A percentile compares a stretch with the other conserved stretches of the same genome.
Conservation (phyloP, 2,329 filamentous ascomycete species). For the Venturiaceae sp. region DNA sequence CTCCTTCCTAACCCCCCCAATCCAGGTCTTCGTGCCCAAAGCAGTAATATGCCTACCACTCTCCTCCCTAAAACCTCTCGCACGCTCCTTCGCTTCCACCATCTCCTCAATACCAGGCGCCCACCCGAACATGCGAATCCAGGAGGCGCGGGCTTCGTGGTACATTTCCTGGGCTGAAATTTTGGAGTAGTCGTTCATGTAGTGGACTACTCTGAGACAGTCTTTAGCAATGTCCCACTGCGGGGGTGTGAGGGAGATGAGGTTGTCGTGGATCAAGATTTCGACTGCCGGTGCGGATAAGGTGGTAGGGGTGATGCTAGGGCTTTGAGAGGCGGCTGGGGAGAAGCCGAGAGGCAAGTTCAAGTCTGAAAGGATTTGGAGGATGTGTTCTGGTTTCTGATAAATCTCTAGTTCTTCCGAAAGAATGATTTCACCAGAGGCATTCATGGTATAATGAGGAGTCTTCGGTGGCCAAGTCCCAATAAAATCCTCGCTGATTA, state of each 20-base stretch:
- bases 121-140: background rate
- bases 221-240: slow-evolving; percentile 2
- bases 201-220: background rate
- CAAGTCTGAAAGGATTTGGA: background rate
- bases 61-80: background rate
- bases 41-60: background rate
- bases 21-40: background rate
- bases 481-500: background rate
- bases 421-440: background rate
- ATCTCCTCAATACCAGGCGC: background rate
- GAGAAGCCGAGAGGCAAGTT: background rate
- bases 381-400: background rate
- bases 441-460: background rate
- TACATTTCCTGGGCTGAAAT: background rate
- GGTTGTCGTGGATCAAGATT: background rate
- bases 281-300: too few relatives aligned
- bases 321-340: background rate
- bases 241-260: background rate
- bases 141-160: background rate
- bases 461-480: background rate
- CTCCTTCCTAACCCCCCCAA: background rate
- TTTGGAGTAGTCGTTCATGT: background rate
- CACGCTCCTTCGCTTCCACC: background rate
- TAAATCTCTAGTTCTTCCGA: background rate
- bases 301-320: too few relatives aligned